phyloP scores from a whole-genome alignment of 257 asterid species.

The Solanum pimpinellifolium region DNA sequence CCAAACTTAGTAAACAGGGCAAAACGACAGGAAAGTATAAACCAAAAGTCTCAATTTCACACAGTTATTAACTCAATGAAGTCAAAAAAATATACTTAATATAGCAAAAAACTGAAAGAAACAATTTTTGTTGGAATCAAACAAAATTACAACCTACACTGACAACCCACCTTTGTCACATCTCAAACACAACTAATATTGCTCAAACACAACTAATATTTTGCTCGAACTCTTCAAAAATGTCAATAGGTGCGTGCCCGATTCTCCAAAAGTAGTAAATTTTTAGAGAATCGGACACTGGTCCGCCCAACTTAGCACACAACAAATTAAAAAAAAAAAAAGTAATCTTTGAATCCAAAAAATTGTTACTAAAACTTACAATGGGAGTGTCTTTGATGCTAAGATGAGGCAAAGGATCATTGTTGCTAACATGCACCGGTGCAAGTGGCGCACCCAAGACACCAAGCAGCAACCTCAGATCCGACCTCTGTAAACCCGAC shows the following conservation, averaged over 20 bases:
- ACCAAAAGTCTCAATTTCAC: not conserved
- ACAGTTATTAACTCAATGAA: not conserved
- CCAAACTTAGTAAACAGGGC: not conserved
- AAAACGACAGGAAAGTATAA: not conserved
- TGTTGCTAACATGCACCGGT: conserved; percentile 67
- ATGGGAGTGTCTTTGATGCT: conserved; percentile 22
- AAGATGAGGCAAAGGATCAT: conserved; percentile 33
- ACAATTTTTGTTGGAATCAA: not conserved
- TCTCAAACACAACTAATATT: not conserved
- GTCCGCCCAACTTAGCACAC: not conserved
- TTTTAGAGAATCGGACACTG: not conserved
- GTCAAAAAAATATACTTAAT: not conserved
- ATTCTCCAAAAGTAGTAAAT: not conserved
- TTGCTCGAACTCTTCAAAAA: not conserved
- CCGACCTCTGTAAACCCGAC: conserved; percentile 48
- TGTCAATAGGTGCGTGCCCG: not conserved
- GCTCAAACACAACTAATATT: not conserved
- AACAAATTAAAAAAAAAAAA: not conserved
- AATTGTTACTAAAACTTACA: not conserved
- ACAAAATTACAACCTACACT: not conserved
- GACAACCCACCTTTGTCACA: not conserved
- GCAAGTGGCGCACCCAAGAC: conserved; percentile 76
- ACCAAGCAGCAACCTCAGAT: conserved; percentile 71
- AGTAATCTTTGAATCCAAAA: not conserved
- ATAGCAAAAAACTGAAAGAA: not conserved